phyloP scores from a whole-genome alignment of 2,329 filamentous ascomycete genomes.

The Aciculosporium take region DNA sequence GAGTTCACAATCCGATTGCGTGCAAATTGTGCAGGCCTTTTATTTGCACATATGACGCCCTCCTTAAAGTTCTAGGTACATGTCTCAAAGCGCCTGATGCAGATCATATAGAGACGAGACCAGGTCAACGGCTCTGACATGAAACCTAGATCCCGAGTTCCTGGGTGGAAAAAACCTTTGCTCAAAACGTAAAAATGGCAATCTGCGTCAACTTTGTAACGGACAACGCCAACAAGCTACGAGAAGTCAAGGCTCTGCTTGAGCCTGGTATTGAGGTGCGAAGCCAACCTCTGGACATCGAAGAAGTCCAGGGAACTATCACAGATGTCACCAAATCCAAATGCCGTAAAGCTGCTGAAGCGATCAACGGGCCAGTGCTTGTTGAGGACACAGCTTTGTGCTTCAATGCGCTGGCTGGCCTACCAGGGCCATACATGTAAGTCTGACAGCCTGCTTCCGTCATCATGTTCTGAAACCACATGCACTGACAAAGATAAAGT shows the following conservation, averaged over 20 bases:
- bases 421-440: constrained; percentile 93
- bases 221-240: constrained; percentile 86
- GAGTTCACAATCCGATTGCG: neutral
- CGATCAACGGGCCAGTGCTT: constrained; percentile 72
- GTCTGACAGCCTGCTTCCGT: constrained; percentile 11
- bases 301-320: constrained; percentile 82
- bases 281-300: constrained; percentile 63
- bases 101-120: too few species aligned
- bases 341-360: constrained; percentile 64
- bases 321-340: constrained; percentile 88
- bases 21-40: neutral
- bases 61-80: too few species aligned
- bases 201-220: constrained; percentile 77
- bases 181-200: constrained; percentile 21
- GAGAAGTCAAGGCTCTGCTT: constrained; percentile 79
- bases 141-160: neutral
- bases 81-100: too few species aligned
- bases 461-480: constrained; percentile 10
- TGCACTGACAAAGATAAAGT: constrained; percentile 28
- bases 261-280: constrained; percentile 57
- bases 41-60: neutral
- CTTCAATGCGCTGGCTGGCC: constrained; percentile 78
- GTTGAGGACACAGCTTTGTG: constrained; percentile 94
- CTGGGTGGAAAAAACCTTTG: too few species aligned
- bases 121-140: neutral